These are phyloP conservation scores for Coprinellus aureogranulatus DNA, from an alignment of 768 basidiomycete species.

Conservation along the genomic window DNA sequence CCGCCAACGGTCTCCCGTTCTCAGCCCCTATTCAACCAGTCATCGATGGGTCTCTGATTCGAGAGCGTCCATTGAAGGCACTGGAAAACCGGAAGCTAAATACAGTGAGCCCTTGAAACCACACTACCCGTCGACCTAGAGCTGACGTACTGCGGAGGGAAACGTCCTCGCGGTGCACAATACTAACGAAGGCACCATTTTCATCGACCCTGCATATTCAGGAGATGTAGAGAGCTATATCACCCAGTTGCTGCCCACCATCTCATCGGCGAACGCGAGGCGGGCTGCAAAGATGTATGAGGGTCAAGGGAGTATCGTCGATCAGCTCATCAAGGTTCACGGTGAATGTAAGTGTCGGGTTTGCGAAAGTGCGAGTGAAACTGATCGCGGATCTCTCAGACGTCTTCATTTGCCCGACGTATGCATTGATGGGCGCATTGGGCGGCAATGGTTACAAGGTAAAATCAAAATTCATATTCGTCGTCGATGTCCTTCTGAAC, in stretches of 20 bases:
- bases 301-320: neutral
- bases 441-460: constrained; percentile 31
- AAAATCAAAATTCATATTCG: neutral
- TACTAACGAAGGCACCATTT: constrained; percentile 32
- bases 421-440: constrained; percentile 35
- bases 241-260: constrained; percentile 36
- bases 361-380: neutral
- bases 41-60: constrained; percentile 47
- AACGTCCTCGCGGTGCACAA: constrained; percentile 39
- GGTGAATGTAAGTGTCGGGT: constrained; percentile 7
- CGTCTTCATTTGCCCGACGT: constrained; percentile 46
- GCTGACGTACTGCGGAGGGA: constrained; percentile 14
- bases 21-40: constrained; percentile 43
- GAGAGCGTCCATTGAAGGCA: constrained; percentile 39
- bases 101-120: no score
- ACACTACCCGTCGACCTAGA: no score
- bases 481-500: neutral
- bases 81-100: constrained; percentile 39
- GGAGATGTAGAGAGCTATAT: constrained; percentile 31
- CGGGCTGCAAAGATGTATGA: constrained; percentile 4
- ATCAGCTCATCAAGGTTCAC: constrained; percentile 5
- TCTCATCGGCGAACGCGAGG: constrained; percentile 23
- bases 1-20: constrained; percentile 32
- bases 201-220: constrained; percentile 29
- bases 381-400: constrained; percentile 20